Conservation (phyloP, 129 eudicot species). For the Flaveria linearis region DNA sequence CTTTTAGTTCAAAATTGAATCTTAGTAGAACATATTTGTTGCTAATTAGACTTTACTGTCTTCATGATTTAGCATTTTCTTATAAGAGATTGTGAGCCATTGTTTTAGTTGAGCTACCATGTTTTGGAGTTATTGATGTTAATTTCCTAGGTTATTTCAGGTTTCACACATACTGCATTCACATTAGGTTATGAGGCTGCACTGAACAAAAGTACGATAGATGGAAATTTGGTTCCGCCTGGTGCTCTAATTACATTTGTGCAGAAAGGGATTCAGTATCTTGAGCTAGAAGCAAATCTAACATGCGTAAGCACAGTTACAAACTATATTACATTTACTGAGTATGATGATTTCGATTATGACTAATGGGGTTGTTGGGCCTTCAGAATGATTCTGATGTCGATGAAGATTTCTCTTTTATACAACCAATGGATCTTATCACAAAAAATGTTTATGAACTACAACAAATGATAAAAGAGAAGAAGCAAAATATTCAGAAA, state of each 20-base stretch:
- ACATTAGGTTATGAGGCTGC: slow-evolving; percentile 87
- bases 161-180: slow-evolving; percentile 91
- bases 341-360: not conserved
- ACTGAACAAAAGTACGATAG: slow-evolving; percentile 67
- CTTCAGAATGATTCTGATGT: slow-evolving; percentile 74
- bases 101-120: not conserved
- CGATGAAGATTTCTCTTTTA: slow-evolving; percentile 88
- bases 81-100: not conserved
- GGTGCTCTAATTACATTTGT: slow-evolving; percentile 90
- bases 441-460: slow-evolving; percentile 81
- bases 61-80: not conserved
- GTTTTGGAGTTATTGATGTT: slow-evolving; percentile 8
- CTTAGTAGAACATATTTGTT: not conserved
- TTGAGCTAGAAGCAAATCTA: slow-evolving; percentile 88
- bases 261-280: slow-evolving; percentile 93
- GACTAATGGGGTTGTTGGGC: slow-evolving; percentile 28
- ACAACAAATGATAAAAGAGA: slow-evolving; percentile 78
- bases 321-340: slow-evolving; percentile 4
- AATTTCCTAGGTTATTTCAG: slow-evolving; percentile 44
- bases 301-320: slow-evolving; percentile 54
- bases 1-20: not conserved
- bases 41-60: slow-evolving; percentile 9
- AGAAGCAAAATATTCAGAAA: slow-evolving; percentile 52
- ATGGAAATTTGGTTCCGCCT: slow-evolving; percentile 89
- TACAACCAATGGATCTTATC: slow-evolving; percentile 89